Evolutionary conservation across 1,284 basidiomycete species (phyloP).

Genomic region (Tranzscheliella williamsii): DNA sequence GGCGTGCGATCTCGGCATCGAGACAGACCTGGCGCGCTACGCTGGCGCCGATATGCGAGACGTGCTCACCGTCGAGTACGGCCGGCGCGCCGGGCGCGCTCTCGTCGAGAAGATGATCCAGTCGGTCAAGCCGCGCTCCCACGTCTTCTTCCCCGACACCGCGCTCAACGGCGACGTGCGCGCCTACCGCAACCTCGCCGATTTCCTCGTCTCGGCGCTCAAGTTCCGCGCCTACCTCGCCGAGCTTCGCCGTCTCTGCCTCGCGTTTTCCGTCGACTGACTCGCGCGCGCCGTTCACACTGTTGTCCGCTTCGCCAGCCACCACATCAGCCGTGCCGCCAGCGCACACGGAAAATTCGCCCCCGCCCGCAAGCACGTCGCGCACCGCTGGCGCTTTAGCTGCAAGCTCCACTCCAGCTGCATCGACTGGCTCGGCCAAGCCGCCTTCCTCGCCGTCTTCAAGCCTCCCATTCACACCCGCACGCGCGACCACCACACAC

Average conservation of each 20-base stretch:
- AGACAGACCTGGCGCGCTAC: conserved; percentile 45
- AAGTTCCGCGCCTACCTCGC: conserved; percentile 80
- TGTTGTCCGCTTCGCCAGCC: conserved; percentile 17
- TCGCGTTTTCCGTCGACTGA: conserved; percentile 5
- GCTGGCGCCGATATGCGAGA: conserved; percentile 52
- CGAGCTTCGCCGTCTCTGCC: conserved; percentile 66
- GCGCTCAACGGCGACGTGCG: conserved; percentile 70
- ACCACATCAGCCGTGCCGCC: conserved; percentile 17
- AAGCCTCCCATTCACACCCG: neutral
- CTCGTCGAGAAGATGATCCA: conserved; percentile 55
- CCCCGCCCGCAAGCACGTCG: neutral
- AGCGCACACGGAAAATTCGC: conserved; percentile 4
- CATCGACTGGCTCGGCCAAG: conserved; percentile 41
- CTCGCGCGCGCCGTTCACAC: conserved; percentile 13
- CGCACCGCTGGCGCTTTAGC: conserved; percentile 12
- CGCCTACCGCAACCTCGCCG: conserved; percentile 79
- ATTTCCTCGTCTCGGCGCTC: conserved; percentile 80
- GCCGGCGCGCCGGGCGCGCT: conserved; percentile 45
- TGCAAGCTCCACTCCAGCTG: conserved; percentile 12
- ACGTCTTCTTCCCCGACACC: conserved; percentile 77
- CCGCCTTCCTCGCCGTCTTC: conserved; percentile 24
- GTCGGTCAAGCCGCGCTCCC: conserved; percentile 57
- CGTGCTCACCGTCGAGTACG: conserved; percentile 57
- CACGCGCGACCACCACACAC: neutral
- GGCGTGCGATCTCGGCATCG: conserved; percentile 39